These are phyloP conservation scores for Penicillium concentricum DNA, from an alignment of 2,329 filamentous ascomycete species.

Conservation along the genomic window DNA sequence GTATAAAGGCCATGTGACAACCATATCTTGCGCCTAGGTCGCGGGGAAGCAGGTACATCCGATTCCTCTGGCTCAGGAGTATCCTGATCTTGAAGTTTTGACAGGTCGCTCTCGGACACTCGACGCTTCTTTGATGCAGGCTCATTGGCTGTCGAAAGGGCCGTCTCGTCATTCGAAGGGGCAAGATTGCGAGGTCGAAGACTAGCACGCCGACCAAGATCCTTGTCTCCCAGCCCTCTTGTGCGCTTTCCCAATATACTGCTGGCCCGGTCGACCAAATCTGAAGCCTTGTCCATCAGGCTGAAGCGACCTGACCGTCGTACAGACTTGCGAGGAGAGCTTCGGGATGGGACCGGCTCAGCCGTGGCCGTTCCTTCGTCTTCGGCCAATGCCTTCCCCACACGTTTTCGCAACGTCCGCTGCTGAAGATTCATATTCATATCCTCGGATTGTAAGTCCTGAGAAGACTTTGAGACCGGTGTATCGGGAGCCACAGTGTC, in stretches of 20 bases:
- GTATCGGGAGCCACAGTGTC: slow-evolving; percentile 34
- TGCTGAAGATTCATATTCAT: slow-evolving; percentile 27
- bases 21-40: slow-evolving; percentile 67
- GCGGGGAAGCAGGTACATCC: slow-evolving; percentile 18
- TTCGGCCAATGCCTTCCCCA: slow-evolving; percentile 30
- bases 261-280: slow-evolving; percentile 48
- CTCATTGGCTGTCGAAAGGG: slow-evolving; percentile 15
- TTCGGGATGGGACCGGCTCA: slow-evolving; percentile 22
- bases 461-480: slow-evolving; percentile 36
- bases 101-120: slow-evolving; percentile 38
- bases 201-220: slow-evolving; percentile 56
- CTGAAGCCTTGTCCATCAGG: slow-evolving; percentile 44
- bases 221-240: slow-evolving; percentile 58
- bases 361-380: slow-evolving; percentile 25
- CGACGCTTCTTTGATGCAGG: slow-evolving; percentile 43
- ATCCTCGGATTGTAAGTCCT: slow-evolving; percentile 27
- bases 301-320: slow-evolving; percentile 47
- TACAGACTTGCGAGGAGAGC: slow-evolving; percentile 27
- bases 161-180: slow-evolving; percentile 25
- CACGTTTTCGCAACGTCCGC: slow-evolving; percentile 33
- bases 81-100: slow-evolving; percentile 23
- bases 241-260: slow-evolving; percentile 62
- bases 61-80: slow-evolving; percentile 21
- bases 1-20: slow-evolving; percentile 80
- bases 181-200: slow-evolving; percentile 52